Evolutionary conservation across 352 stramenopile species (phyloP).

Genomic region (Halophytophthora batemanensis): DNA sequence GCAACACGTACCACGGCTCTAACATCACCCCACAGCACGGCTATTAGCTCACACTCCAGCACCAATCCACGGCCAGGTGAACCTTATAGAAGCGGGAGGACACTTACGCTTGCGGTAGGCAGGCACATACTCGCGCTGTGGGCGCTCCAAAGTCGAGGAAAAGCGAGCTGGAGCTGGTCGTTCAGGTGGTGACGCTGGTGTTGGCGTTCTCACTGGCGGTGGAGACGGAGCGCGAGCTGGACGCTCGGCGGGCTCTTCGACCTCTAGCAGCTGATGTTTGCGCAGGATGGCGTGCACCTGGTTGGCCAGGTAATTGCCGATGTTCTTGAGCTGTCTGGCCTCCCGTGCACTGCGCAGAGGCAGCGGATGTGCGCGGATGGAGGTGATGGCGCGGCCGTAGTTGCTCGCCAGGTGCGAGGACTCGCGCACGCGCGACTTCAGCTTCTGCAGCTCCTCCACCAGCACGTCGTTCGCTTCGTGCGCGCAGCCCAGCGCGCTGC

Average conservation of each 20-base stretch:
- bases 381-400: conserved; percentile 67
- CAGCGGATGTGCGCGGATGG: conserved; percentile 49
- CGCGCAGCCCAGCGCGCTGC: conserved; percentile 42
- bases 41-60: neutral
- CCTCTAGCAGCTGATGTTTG: conserved; percentile 27
- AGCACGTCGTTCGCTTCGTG: conserved; percentile 64
- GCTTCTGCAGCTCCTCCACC: conserved; percentile 63
- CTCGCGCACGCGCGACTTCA: conserved; percentile 55
- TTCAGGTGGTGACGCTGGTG: conserved; percentile 6
- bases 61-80: neutral
- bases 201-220: too few species aligned
- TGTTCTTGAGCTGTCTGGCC: conserved; percentile 65
- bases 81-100: neutral
- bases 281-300: conserved; percentile 77
- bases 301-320: conserved; percentile 86
- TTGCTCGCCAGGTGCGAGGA: conserved; percentile 63
- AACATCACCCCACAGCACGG: neutral
- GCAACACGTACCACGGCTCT: conserved; percentile 82
- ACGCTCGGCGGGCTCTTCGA: neutral
- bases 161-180: conserved; percentile 4
- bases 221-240: neutral
- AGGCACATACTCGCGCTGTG: conserved; percentile 39
- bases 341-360: conserved; percentile 44
- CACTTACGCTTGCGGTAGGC: conserved; percentile 61
- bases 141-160: conserved; percentile 5